These are phyloP conservation scores for Xylariaceae sp. DNA, from an alignment of 2,329 filamentous ascomycete genomes.

Conservation along the genomic window DNA sequence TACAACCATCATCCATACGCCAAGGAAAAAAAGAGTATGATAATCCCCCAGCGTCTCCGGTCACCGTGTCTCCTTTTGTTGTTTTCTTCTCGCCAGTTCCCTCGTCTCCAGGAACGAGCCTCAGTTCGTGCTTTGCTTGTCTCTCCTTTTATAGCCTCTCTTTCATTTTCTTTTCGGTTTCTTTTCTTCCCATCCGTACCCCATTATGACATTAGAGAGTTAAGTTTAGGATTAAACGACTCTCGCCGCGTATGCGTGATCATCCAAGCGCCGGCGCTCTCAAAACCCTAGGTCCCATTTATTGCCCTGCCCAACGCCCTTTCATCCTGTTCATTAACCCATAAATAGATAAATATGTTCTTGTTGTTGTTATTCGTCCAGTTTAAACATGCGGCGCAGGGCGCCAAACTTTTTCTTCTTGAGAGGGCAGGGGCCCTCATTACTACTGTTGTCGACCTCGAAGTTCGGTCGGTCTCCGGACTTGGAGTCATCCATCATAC, in stretches of 20 bases:
- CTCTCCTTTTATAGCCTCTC: background rate
- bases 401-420: slow-evolving; percentile 54
- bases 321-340: slow-evolving; percentile 13
- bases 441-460: slow-evolving; percentile 14
- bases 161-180: background rate
- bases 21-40: background rate
- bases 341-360: slow-evolving; percentile 2
- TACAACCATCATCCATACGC: background rate
- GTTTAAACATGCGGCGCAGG: slow-evolving; percentile 51
- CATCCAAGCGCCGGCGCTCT: background rate
- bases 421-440: slow-evolving; percentile 30
- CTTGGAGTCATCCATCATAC: slow-evolving; percentile 15
- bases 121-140: background rate
- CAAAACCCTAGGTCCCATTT: slow-evolving; percentile 14
- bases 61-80: no score
- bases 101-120: background rate
- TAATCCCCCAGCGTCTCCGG: background rate
- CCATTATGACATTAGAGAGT: background rate
- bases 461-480: slow-evolving; percentile 22
- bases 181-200: background rate
- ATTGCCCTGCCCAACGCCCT: slow-evolving; percentile 14
- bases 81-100: background rate
- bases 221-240: background rate
- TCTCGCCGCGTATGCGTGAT: background rate
- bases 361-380: slow-evolving; percentile 42